Evolutionary conservation across 352 stramenopile species (phyloP).

Genomic region (Pythium phragmiticola): DNA sequence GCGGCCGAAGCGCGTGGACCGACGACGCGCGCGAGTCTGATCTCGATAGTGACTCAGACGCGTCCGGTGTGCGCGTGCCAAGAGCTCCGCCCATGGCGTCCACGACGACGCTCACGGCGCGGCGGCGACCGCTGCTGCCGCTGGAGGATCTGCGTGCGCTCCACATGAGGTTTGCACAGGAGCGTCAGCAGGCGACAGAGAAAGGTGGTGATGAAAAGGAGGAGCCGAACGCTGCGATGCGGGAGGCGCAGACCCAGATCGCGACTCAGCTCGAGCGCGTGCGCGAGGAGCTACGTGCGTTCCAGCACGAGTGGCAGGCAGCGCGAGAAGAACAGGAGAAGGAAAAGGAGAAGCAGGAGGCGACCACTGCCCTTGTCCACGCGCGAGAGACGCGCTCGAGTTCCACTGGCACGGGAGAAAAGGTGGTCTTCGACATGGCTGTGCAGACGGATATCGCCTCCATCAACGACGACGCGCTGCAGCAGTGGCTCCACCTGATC

Average conservation of each 20-base stretch:
- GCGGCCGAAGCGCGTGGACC: conserved; percentile 25
- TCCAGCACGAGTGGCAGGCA: conserved; percentile 43
- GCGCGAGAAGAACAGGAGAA: not conserved
- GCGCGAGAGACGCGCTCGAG: not conserved
- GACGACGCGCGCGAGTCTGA: conserved; percentile 14
- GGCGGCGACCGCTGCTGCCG: conserved; percentile 3
- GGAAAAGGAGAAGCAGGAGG: not conserved
- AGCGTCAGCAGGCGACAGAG: conserved; percentile 27
- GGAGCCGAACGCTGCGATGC: not conserved
- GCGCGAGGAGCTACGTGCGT: conserved; percentile 42
- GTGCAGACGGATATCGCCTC: conserved; percentile 31
- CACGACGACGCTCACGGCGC: conserved; percentile 20
- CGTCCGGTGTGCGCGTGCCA: conserved; percentile 6
- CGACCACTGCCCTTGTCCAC: not conserved
- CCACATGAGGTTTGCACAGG: conserved; percentile 35
- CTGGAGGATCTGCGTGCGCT: conserved; percentile 29
- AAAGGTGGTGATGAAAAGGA: not conserved
- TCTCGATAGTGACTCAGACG: conserved; percentile 13
- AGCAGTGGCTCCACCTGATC: conserved; percentile 47
- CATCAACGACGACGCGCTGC: conserved; percentile 31
- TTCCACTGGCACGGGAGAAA: not conserved
- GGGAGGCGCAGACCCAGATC: conserved; percentile 31
- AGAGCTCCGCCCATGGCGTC: conserved; percentile 8
- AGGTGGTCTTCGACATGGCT: conserved; percentile 23
- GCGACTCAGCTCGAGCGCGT: conserved; percentile 40